Percentiles rank a stretch among this genome's conserved stretches.
phyloP scores from a whole-genome alignment of 1,139 yeast species.

The Protomyces macrosporus region DNA sequence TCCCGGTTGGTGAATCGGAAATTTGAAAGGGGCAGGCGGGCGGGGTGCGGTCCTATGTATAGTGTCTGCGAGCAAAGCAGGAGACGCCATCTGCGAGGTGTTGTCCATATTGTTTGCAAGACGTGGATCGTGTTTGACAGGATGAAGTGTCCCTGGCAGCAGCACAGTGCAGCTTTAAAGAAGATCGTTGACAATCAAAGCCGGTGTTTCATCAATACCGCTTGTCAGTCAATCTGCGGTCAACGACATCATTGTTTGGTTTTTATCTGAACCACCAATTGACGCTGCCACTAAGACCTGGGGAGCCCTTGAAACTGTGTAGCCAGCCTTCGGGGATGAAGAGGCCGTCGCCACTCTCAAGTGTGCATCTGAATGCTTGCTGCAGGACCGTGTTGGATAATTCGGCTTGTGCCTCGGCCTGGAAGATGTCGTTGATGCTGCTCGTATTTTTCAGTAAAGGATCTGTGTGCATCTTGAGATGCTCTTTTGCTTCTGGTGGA shows the following conservation, averaged over 20 bases:
- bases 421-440: conserved; percentile 8
- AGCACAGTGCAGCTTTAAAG: background rate
- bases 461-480: conserved; percentile 3
- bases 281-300: conserved; percentile 9
- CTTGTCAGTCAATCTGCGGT: too few species aligned
- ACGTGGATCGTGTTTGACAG: background rate
- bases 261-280: conserved; percentile 23
- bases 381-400: background rate
- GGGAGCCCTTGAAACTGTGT: conserved; percentile 18
- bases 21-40: background rate
- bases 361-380: background rate
- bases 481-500: background rate
- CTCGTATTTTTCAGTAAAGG: conserved; percentile 12
- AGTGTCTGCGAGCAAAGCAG: background rate
- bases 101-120: background rate
- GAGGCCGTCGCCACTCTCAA: conserved; percentile 16
- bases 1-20: background rate
- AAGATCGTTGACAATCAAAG: background rate
- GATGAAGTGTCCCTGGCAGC: background rate
- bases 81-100: background rate
- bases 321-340: conserved; percentile 20
- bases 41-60: background rate
- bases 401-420: background rate
- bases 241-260: background rate
- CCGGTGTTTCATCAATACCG: background rate